Percentiles rank a stretch among this genome's conserved stretches.
Conservation (phyloP, 345 rosid genomes). For the Kandelia obovata region DNA sequence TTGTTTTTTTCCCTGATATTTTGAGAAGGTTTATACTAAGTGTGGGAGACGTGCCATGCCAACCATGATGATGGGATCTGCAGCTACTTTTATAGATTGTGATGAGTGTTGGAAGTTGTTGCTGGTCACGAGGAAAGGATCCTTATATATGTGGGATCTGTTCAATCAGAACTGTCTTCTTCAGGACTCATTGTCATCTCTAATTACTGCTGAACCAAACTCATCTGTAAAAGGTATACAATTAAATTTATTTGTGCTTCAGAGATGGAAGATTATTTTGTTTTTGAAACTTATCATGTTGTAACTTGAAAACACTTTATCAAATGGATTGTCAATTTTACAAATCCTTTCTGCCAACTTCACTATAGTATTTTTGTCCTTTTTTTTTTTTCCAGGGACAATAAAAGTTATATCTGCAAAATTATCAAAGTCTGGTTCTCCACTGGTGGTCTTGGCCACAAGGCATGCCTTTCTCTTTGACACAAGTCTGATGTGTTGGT, state of each 20-base stretch:
- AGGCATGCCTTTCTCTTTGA: conserved; percentile 95
- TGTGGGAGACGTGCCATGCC: conserved; percentile 97
- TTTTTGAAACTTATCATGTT: neutral
- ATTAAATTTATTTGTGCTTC: neutral
- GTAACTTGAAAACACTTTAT: neutral
- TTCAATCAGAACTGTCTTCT: conserved; percentile 69
- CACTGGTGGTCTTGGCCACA: conserved; percentile 89
- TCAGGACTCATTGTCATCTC: conserved; percentile 73
- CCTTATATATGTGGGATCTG: conserved; percentile 84
- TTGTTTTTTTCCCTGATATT: conserved; percentile 9
- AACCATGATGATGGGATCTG: conserved; percentile 91
- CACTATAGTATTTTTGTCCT: neutral
- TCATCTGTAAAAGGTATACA: conserved; percentile 47
- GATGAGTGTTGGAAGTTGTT: conserved; percentile 91
- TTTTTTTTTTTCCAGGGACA: conserved; percentile 46
- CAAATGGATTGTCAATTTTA: neutral
- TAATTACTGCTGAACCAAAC: conserved; percentile 51
- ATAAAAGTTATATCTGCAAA: conserved; percentile 89
- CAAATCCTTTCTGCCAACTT: conserved; percentile 5
- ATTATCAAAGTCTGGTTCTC: conserved; percentile 90
- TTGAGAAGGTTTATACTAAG: conserved; percentile 76
- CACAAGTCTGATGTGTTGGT: conserved; percentile 87
- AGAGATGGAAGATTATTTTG: neutral
- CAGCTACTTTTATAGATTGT: conserved; percentile 87
- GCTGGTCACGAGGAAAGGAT: conserved; percentile 82